Evolutionary conservation across 768 basidiomycete genomes (phyloP).

Genomic region (Gelatoporia subvermispora): DNA sequence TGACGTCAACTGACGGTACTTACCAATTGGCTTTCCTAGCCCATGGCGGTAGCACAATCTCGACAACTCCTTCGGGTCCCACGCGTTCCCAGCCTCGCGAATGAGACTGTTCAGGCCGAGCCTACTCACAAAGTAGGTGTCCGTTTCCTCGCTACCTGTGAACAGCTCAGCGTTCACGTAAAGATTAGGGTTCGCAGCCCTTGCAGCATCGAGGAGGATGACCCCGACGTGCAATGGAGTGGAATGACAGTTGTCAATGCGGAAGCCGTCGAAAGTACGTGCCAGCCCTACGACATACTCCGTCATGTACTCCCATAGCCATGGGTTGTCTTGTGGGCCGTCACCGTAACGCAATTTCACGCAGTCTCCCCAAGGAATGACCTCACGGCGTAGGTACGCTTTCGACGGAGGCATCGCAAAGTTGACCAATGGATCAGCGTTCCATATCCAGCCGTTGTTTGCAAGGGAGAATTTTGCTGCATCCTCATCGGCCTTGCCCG

Average conservation of each 20-base stretch:
- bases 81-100: constrained; percentile 89
- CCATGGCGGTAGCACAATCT: constrained; percentile 86
- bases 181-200: constrained; percentile 84
- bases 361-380: constrained; percentile 97
- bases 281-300: constrained; percentile 81
- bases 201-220: constrained; percentile 86
- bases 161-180: constrained; percentile 97
- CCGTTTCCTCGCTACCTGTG: constrained; percentile 93
- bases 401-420: constrained; percentile 92
- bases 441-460: constrained; percentile 99
- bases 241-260: constrained; percentile 98
- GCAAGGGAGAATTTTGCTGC: constrained; percentile 70
- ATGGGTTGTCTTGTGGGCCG: constrained; percentile 77
- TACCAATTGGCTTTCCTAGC: constrained; percentile 88
- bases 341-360: constrained; percentile 95
- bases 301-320: constrained; percentile 92
- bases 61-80: constrained; percentile 87
- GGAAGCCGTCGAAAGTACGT: constrained; percentile 86
- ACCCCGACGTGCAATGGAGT: constrained; percentile 97
- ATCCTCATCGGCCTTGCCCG: constrained; percentile 41
- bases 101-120: constrained; percentile 92
- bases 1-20: constrained; percentile 16
- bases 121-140: constrained; percentile 84
- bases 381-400: constrained; percentile 91
- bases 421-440: constrained; percentile 89